Evolutionary conservation across 1,139 yeast species (phyloP), one percentile per base, ranked within the genome.

Genomic region (Taphrina populina): DNA sequence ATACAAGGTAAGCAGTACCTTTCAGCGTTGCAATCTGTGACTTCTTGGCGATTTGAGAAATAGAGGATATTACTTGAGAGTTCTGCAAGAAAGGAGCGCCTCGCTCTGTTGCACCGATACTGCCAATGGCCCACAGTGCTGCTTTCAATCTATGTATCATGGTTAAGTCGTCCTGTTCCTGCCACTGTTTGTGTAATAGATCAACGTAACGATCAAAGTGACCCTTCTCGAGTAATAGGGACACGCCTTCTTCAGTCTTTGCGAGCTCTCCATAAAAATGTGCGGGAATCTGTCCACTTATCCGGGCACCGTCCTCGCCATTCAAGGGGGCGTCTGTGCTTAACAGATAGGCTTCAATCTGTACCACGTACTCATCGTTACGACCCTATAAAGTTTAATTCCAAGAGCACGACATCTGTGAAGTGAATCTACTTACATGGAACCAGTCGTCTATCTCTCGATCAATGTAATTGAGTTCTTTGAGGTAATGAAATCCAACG

Each of bases 81-180:
- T 83, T 77, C 64, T 84, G 88, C 45, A 88, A 68, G 36, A 87
- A 73, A 41, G 80, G 79, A 21, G 56, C 60, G 3, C 64, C 66
- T n/a, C 59, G 52, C 32, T 52, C 61, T 45, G 59, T 44, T 7
- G 88, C 79, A 1, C 90, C 88, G 36, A 88, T 82, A 63, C 83
- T 83, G 0, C 96, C 96, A 40, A 87, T 75, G 2, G 95, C 84
- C 96, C 97, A 92, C 46, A 90, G 66, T 47, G 84, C 80, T 13
- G 90, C 88, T 65, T 86, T 87, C 24, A 88, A 68, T 55, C 75
- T 76, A n/a, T 70, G 56, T 11, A 75, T 61, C 32, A 58, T 68
- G 64, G 59, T 68, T 56, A 49, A 45, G 53, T 69, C 69, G 5
- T 60, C 55, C 3, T 59, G 59, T 27, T 67, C 69, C 49, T 59